Conservation (phyloP, 225 moss, liverwort and hornwort species). For the Pseudisothecium myosuroides region DNA sequence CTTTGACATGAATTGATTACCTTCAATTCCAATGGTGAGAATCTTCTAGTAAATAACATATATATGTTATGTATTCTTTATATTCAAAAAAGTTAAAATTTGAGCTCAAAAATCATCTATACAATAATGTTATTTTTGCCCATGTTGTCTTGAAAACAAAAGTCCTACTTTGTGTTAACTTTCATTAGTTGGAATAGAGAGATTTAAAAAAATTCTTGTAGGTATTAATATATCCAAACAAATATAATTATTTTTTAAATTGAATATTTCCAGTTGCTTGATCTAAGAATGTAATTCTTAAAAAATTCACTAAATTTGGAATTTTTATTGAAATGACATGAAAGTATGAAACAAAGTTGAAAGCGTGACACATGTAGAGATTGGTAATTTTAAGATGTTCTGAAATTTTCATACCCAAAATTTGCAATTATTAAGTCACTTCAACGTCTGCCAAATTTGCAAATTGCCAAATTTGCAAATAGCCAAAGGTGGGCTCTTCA, state of each 20-base stretch:
- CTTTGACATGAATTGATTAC: not conserved
- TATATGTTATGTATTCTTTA: not conserved
- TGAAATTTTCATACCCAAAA: not conserved
- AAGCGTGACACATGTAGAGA: not conserved
- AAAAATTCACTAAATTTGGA: not conserved
- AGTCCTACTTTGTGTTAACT: not conserved
- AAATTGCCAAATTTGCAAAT: not conserved
- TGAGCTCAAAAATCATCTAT: not conserved
- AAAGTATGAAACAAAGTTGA: not conserved
- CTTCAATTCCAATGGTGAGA: not conserved
- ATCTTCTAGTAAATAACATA: not conserved
- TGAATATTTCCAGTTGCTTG: rapidly evolving
- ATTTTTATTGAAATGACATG: too few species aligned
- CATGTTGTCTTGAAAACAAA: not conserved
- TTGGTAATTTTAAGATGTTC: not conserved
- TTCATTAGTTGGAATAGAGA: not conserved
- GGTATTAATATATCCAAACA: not conserved
- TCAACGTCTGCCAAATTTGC: not conserved
- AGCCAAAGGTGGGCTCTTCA: too few species aligned
- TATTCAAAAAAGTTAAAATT: not conserved
- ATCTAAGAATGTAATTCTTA: not conserved
- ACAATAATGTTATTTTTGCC: not conserved
- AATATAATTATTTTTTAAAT: not conserved
- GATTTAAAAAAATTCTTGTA: too few species aligned
- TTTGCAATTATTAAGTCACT: not conserved